These are phyloP conservation scores for Ophiocordyceps camponoti-saundersi DNA, from an alignment of 2,329 filamentous ascomycete genomes.

Conservation along the genomic window DNA sequence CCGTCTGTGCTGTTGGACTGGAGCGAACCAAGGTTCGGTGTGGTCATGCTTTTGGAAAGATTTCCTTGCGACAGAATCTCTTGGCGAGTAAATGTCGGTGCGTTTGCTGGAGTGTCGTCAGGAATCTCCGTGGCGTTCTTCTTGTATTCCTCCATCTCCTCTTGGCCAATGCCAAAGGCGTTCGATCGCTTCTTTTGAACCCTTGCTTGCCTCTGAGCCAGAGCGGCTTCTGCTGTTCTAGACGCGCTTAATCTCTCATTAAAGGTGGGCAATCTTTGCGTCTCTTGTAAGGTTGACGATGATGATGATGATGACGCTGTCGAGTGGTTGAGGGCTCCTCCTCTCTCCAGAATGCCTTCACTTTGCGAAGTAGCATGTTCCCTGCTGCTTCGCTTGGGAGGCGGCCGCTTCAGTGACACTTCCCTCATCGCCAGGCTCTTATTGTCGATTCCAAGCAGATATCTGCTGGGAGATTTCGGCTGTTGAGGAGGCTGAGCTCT, in stretches of 20 bases:
- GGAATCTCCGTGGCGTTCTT: slow-evolving; percentile 37
- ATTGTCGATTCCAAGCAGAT: slow-evolving; percentile 79
- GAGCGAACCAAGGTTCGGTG: slow-evolving; percentile 12
- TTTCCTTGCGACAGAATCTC: slow-evolving; percentile 32
- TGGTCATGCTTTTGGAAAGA: slow-evolving; percentile 27
- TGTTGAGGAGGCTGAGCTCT: slow-evolving; percentile 30
- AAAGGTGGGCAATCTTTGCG: slow-evolving; percentile 41
- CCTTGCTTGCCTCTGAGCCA: slow-evolving; percentile 31
- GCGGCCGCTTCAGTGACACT: slow-evolving; percentile 65
- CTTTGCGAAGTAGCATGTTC: slow-evolving; percentile 5
- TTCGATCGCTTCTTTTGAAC: slow-evolving; percentile 35
- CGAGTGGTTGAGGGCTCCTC: slow-evolving; percentile 18
- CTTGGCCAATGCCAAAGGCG: slow-evolving; percentile 37
- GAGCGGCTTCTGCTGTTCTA: slow-evolving; percentile 34
- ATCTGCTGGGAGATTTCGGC: slow-evolving; percentile 60
- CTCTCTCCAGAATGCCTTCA: slow-evolving; percentile 26
- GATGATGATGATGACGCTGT: slow-evolving; percentile 7
- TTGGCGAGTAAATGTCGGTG: slow-evolving; percentile 43
- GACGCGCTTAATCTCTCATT: slow-evolving; percentile 71
- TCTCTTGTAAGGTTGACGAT: slow-evolving; percentile 5
- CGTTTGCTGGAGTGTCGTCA: slow-evolving; percentile 24
- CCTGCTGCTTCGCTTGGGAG: slow-evolving; percentile 22
- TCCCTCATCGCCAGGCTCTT: slow-evolving; percentile 69
- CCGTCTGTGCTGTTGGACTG: slow-evolving; percentile 4
- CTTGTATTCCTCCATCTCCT: slow-evolving; percentile 45